Evolutionary conservation across 345 rosid species (phyloP), one percentile per base, ranked within the genome.

Genomic region (Sisymbrium irio): DNA sequence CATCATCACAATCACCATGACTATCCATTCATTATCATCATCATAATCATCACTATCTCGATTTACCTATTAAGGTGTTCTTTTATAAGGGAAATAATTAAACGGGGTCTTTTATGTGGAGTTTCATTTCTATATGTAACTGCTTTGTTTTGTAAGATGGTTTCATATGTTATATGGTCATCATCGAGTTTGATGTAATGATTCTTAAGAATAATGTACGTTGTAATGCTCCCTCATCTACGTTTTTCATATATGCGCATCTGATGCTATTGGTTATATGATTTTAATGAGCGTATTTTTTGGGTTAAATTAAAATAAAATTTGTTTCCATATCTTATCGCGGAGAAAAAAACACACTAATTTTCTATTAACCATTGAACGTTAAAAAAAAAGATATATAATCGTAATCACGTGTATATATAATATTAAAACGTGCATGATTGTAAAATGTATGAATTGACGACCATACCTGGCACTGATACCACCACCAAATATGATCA

Each of bases 131-230:
- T 10, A 47, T 46, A 58, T n/a, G n/a, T 46, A 59, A 62, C 1
- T 11, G 39, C 60, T 49, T 49, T 60, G 40, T 37, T 28, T 3
- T 25, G 30, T 71, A 15, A 22, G 60, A 46, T 60, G 60, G 41
- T 71, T 25, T 60, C 19, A 7, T 36, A 37, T 60, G 58, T 59
- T 59, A 18, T 42, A 12, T 54, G 62, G 10, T 68, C 54, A n/a
- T 58, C 46, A 58, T 70, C 65, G 25, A 33, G 39, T 45, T 46
- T 8, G 58, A 58, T 58, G 28, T 69, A 45, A 45, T 56, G 55
- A 15, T 44, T 56, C 15, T 42, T 44, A 44, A 13, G 8, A 56
- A 30, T 56, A 55, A 28, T 20, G 33, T 13, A 22, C 44, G 57
- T 9, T 49, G 14, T 18, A 22, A 22, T 22, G 25, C 25, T 47